Percentiles rank a stretch among this genome's conserved stretches.
Conservation (phyloP, 2,329 filamentous ascomycete genomes). For the Talaromyces sp. region DNA sequence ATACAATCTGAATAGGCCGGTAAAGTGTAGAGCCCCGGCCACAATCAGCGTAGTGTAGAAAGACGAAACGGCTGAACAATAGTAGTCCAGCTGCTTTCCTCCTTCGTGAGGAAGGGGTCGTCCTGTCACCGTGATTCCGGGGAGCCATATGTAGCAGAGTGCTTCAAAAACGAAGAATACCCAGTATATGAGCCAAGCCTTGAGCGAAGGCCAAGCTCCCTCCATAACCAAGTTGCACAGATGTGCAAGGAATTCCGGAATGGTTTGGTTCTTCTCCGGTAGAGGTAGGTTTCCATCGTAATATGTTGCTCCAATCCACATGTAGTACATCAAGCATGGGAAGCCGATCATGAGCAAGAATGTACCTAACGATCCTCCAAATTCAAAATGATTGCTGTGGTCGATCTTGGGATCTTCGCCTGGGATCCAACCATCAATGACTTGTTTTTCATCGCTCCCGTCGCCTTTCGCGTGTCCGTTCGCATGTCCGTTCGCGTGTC, state of each 20-base stretch:
- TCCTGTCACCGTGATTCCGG: slow-evolving; percentile 82
- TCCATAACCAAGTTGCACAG: slow-evolving; percentile 71
- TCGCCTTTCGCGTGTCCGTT: slow-evolving; percentile 20
- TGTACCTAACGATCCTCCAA: slow-evolving; percentile 81
- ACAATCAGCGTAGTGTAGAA: slow-evolving; percentile 81
- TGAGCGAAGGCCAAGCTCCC: slow-evolving; percentile 75
- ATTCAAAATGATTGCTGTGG: slow-evolving; percentile 63
- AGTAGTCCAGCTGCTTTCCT: slow-evolving; percentile 86
- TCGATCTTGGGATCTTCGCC: slow-evolving; percentile 44
- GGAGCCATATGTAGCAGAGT: slow-evolving; percentile 76
- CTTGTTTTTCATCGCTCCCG: slow-evolving; percentile 17
- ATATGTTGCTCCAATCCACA: slow-evolving; percentile 95
- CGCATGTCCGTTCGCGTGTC: slow-evolving; percentile 26
- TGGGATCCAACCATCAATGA: slow-evolving; percentile 42
- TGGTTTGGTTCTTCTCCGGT: slow-evolving; percentile 61
- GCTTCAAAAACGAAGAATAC: slow-evolving; percentile 82
- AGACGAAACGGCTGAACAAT: slow-evolving; percentile 83
- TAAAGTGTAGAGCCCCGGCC: slow-evolving; percentile 70
- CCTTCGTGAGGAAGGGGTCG: slow-evolving; percentile 80
- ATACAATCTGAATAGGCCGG: slow-evolving; percentile 82
- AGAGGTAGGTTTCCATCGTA: slow-evolving; percentile 80
- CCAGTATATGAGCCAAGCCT: slow-evolving; percentile 95
- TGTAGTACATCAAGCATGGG: slow-evolving; percentile 96
- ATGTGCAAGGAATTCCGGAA: slow-evolving; percentile 67
- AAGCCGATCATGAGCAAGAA: slow-evolving; percentile 85